A percentile compares a stretch with the other conserved stretches of the same genome.
Evolutionary conservation across 2,329 filamentous ascomycete species (phyloP).

Genomic region (Colletotrichum lini): DNA sequence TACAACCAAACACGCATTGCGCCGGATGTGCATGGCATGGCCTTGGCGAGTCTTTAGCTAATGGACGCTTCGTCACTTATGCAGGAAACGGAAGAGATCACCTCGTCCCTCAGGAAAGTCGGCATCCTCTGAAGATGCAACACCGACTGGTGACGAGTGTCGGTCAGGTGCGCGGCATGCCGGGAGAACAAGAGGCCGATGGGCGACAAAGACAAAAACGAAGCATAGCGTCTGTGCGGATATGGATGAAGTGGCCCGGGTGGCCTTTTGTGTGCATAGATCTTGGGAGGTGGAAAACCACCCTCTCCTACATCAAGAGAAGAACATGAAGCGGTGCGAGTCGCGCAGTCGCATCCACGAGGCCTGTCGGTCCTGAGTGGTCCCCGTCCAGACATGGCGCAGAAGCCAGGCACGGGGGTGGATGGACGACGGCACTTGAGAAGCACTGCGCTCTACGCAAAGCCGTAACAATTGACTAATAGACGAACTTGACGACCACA

Average conservation of each 20-base stretch:
- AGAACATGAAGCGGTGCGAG: slow-evolving; percentile 35
- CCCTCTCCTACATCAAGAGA: slow-evolving; percentile 60
- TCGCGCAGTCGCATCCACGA: slow-evolving; percentile 16
- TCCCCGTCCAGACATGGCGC: slow-evolving; percentile 5
- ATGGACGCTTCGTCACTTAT: slow-evolving; percentile 44
- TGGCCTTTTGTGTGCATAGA: slow-evolving; percentile 55
- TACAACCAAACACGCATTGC: slow-evolving; percentile 22
- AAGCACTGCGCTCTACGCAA: slow-evolving; percentile 20
- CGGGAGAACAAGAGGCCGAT: slow-evolving; percentile 4
- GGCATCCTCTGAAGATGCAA: slow-evolving; percentile 59
- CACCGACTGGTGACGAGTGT: slow-evolving; percentile 1
- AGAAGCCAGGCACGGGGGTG: slow-evolving; percentile 29
- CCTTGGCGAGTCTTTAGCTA: slow-evolving; percentile 44
- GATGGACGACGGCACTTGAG: slow-evolving; percentile 20
- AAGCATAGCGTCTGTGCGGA: slow-evolving; percentile 17
- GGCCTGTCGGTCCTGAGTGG: slow-evolving; percentile 11
- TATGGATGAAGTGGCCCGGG: slow-evolving; percentile 29
- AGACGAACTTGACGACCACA: slow-evolving; percentile 23
- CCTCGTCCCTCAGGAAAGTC: slow-evolving; percentile 54
- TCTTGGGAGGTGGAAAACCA: slow-evolving; percentile 63
- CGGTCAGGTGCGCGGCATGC: slow-evolving; percentile 13
- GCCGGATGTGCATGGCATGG: slow-evolving; percentile 18
- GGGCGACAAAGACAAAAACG: slow-evolving; percentile 28
- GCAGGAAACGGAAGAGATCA: slow-evolving; percentile 54
- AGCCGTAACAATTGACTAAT: slow-evolving; percentile 30